Evolutionary conservation across 2,329 filamentous ascomycete species (phyloP), one percentile per base, ranked within the genome.

Genomic region (Fusarium marasasianum): DNA sequence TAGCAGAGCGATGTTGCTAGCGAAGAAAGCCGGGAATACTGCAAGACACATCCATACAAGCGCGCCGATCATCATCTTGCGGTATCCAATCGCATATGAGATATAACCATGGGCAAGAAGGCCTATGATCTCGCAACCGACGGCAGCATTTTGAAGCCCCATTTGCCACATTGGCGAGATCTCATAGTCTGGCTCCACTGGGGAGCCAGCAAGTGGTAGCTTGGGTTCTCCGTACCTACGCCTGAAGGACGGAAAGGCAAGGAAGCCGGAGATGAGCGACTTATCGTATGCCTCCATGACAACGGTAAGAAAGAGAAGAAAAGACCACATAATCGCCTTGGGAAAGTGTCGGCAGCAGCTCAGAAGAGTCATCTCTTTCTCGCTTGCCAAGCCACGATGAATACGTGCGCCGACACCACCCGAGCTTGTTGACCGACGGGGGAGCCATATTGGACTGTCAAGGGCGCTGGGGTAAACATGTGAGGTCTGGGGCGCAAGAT

Each of bases 21-120:
- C 81, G 50, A 84, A 83, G 65, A 83, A 83, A 14, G 77, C 71
- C 3, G 82, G 71, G 41, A 82, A 82, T 20, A 86, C 82, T 47
- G 83, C 83, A 3, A 76, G 56, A 9, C 77, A 66, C 83, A 80
- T 43, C 79, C 67, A 68, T 6, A 79, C 57, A 40, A 86, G 71
- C 3, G 79, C 77, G 2, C 66, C 77, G n/a, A 85, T 78, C 73
- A 86, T 81, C 5, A 80, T 83, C 70, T 81, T 79, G 35, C 80
- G 76, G 63, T 82, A 82, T 3, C 81, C 81, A 40, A 77, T 78
- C 8, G 69, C 69, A 44, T 86, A 82, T 5, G 82, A 79, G 24
- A 84, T 57, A 54, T 80, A 80, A 15, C 85, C 85, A 58, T 82
- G 83, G 26, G 83, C 58, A 41, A 84, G 76, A 10, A 85, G 78